Evolutionary conservation across 768 basidiomycete species (phyloP).

Genomic region (Paxillus ammoniavirescens): DNA sequence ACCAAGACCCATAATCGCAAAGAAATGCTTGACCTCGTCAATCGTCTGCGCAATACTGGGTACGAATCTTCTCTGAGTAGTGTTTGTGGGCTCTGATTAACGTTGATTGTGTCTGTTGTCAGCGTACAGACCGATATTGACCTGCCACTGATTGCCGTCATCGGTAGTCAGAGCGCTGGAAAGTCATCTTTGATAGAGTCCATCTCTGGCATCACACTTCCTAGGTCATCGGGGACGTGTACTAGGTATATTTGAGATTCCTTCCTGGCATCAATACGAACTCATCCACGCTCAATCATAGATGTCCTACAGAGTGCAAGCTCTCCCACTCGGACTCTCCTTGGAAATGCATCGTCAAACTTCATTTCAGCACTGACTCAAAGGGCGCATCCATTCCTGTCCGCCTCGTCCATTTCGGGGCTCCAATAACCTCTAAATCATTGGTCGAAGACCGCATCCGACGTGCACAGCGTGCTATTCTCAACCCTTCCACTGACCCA

Average conservation of each 20-base stretch:
- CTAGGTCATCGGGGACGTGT: conserved; percentile 70
- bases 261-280: not conserved
- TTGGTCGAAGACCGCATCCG: conserved; percentile 62
- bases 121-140: conserved; percentile 69
- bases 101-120: not conserved
- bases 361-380: conserved; percentile 39
- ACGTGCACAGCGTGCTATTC: conserved; percentile 57
- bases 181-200: conserved; percentile 74
- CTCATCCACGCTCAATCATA: conserved; percentile 11
- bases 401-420: conserved; percentile 40
- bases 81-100: too few relatives aligned
- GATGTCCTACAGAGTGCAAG: conserved; percentile 54
- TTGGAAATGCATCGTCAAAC: conserved; percentile 48
- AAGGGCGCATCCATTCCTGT: conserved; percentile 36
- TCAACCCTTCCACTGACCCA: conserved; percentile 43
- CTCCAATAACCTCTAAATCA: conserved; percentile 43
- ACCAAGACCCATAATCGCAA: conserved; percentile 41
- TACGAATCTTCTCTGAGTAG: conserved; percentile 19
- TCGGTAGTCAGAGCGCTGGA: conserved; percentile 67
- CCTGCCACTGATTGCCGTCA: conserved; percentile 65
- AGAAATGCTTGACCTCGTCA: conserved; percentile 56
- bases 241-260: conserved; percentile 47
- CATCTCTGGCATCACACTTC: conserved; percentile 66
- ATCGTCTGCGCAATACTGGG: conserved; percentile 64
- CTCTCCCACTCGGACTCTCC: conserved; percentile 34